These are phyloP conservation scores for Jasminum sambac DNA, from an alignment of 257 asterid genomes.

Conservation along the genomic window DNA sequence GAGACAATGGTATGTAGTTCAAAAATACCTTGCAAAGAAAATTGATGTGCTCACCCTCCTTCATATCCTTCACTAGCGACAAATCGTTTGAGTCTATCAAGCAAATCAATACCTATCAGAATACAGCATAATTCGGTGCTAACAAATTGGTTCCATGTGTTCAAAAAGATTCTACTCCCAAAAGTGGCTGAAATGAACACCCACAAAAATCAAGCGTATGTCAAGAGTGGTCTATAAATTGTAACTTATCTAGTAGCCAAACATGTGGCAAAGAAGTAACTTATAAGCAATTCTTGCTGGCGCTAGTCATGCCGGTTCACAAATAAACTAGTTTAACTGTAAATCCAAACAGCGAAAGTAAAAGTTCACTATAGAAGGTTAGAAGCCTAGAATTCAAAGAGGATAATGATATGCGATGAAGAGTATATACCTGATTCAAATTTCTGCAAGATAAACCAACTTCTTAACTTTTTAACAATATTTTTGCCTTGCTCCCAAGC, in stretches of 20 bases:
- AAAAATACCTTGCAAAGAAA: conserved; percentile 72
- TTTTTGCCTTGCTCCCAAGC: conserved; percentile 56
- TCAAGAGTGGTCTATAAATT: no score
- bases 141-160: conserved; percentile 15
- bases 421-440: conserved; percentile 38
- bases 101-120: conserved; percentile 19
- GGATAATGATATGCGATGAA: not conserved
- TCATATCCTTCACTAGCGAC: conserved; percentile 50
- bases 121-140: not conserved
- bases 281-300: conserved; percentile 12
- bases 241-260: no score
- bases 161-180: conserved; percentile 5
- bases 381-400: not conserved
- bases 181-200: not conserved
- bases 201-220: not conserved
- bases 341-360: not conserved
- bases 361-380: not conserved
- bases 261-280: not conserved
- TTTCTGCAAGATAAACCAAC: conserved; percentile 45
- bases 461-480: conserved; percentile 39
- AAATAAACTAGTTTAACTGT: not conserved
- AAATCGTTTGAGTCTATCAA: conserved; percentile 46
- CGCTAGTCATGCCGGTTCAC: not conserved
- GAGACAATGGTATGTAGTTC: conserved; percentile 5
- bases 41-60: conserved; percentile 48